Conservation (phyloP, 2,329 filamentous ascomycete genomes). For the Talaromyces sp. region DNA sequence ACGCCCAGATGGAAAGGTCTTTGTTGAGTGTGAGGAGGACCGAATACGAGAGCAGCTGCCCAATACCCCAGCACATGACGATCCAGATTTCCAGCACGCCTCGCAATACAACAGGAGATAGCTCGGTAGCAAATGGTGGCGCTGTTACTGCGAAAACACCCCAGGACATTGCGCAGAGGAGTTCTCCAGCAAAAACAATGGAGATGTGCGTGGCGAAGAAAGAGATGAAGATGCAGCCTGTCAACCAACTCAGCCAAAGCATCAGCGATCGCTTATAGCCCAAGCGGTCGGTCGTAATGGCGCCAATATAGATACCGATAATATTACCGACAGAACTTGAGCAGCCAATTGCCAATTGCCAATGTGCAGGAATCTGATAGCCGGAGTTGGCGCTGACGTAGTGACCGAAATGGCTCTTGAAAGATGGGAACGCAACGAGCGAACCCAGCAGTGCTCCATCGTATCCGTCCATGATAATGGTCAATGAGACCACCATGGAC, state of each 20-base stretch:
- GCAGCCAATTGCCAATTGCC: conserved; percentile 17
- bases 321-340: conserved; percentile 21
- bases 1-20: conserved; percentile 52
- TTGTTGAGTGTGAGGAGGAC: conserved; percentile 51
- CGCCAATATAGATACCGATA: conserved; percentile 16
- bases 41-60: conserved; percentile 52
- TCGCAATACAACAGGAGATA: conserved; percentile 46
- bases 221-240: conserved; percentile 51
- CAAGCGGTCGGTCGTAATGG: conserved; percentile 12
- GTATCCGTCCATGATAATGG: conserved; percentile 89
- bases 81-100: conserved; percentile 49
- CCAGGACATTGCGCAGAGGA: conserved; percentile 53
- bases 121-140: conserved; percentile 48
- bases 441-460: conserved; percentile 79
- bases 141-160: conserved; percentile 52
- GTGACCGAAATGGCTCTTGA: conserved; percentile 44
- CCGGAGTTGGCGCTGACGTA: conserved; percentile 28
- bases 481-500: conserved; percentile 83
- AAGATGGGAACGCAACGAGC: conserved; percentile 59
- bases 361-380: conserved; percentile 34
- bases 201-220: conserved; percentile 52
- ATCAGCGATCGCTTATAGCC: conserved; percentile 42
- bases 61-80: conserved; percentile 49
- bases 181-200: conserved; percentile 49
- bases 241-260: conserved; percentile 46